Base-by-base conservation (phyloP, 768 basidiomycete species). In the Psilocybe sp. region DNA sequence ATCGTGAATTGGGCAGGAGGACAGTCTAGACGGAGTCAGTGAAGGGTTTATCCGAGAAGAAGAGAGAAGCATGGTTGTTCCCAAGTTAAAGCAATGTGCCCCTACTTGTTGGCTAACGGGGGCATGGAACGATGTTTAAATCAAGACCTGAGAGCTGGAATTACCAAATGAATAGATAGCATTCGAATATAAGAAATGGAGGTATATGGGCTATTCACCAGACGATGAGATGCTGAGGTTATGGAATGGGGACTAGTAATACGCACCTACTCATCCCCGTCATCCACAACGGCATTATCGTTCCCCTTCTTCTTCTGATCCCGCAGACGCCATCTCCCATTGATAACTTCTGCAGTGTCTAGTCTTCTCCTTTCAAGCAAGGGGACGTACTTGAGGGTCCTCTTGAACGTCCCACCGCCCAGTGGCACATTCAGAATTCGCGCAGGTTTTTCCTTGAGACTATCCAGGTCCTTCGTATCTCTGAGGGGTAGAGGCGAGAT, bases 301-400 rank as follows among this genome's bases (percentile, higher is more conserved):
- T 58, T 68, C 52, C 69, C 75, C 12, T 67, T 68, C 56, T 67
- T 72, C 52, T 79, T 72, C 40, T 72, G 68, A 1, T 82, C 86
- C 60, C 84, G 84, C 14, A 75, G 60, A 52, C 85, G 74, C 88
- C 89, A 98, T 47, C 87, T 77, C 59, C 83, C 82, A 62, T 98
- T 96, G 18, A 80, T 77, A 12, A 81, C 79, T 32, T 89, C 87
- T 0, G 87, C 82, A 6, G 76, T 75, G 50, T 90, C 88, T 23
- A 87, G 67, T 46, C 91, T 74, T 47, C 82, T 79, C 52, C 94
- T 74, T 49, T 73, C 56, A 44, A 94, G 60, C 31, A 99, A 56
- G 6, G 83, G 83, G 12, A 79, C 72, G 56, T 94, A 95, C 56
- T 80, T 84, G 7, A 69, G 69, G 2, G 73, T 74, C 11, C 84